A percentile compares a stretch with the other conserved stretches of the same genome.
Evolutionary conservation across 805 yeast genomes (phyloP).

Genomic region (Candida xiaguanensis): DNA sequence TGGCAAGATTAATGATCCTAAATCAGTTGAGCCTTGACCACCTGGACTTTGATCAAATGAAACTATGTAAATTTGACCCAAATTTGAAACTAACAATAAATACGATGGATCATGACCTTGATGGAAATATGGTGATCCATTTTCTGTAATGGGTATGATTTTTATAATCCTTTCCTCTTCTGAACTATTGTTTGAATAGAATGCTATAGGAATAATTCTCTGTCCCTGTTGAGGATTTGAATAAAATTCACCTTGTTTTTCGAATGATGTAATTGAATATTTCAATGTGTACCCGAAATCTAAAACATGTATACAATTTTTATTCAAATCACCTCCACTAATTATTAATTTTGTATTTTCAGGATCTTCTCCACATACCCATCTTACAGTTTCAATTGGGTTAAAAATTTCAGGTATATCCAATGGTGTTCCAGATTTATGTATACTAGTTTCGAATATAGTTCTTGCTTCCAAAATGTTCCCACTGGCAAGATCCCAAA

Average conservation of each 20-base stretch:
- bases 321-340: constrained; percentile 58
- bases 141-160: constrained; percentile 30
- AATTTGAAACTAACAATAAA: constrained; percentile 53
- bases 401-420: constrained; percentile 23
- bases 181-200: constrained; percentile 16
- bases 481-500: constrained; percentile 90
- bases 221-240: constrained; percentile 50
- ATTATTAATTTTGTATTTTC: constrained; percentile 73
- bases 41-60: constrained; percentile 42
- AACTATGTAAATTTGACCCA: constrained; percentile 64
- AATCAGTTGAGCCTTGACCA: constrained; percentile 16
- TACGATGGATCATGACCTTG: constrained; percentile 78
- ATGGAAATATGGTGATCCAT: constrained; percentile 65
- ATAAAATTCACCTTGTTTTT: constrained; percentile 76
- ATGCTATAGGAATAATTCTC: constrained; percentile 23
- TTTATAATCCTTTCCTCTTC: constrained; percentile 22
- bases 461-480: constrained; percentile 71
- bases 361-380: constrained; percentile 81
- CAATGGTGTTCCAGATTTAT: constrained; percentile 42
- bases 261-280: constrained; percentile 78
- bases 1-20: constrained; percentile 53
- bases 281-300: constrained; percentile 80
- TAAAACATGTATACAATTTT: constrained; percentile 42
- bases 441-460: constrained; percentile 60
- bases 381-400: constrained; percentile 52